Percentiles rank a stretch among this genome's conserved stretches.
These are phyloP conservation scores for Moricandia moricandioides DNA, from an alignment of 345 rosid genomes.

Conservation along the genomic window DNA sequence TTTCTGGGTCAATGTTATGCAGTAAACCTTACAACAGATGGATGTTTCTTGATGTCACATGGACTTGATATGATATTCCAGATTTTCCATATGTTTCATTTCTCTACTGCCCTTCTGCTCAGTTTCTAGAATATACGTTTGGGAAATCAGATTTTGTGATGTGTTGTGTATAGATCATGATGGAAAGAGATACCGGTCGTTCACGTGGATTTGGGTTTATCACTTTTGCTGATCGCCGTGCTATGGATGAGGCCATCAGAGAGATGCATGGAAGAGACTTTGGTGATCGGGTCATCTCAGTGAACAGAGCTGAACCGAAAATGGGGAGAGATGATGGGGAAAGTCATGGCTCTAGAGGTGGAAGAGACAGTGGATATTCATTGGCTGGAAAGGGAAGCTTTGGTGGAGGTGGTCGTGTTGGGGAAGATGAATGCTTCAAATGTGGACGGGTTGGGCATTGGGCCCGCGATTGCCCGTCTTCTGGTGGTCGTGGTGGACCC, in stretches of 20 bases:
- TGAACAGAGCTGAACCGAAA: slow-evolving; percentile 96
- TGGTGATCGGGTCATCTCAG: slow-evolving; percentile 86
- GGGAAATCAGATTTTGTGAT: slow-evolving; percentile 40
- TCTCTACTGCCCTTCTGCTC: slow-evolving; percentile 24
- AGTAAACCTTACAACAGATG: slow-evolving; percentile 23
- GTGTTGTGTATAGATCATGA: slow-evolving; percentile 69
- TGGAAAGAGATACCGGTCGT: slow-evolving; percentile 95
- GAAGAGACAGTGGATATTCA: slow-evolving; percentile 65
- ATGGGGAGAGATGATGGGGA: slow-evolving; percentile 72
- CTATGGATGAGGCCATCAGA: slow-evolving; percentile 93
- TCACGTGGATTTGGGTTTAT: slow-evolving; percentile 98
- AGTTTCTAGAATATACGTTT: slow-evolving; percentile 30
- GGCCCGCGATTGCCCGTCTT: slow-evolving; percentile 97
- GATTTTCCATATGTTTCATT: slow-evolving; percentile 26
- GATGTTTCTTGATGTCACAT: slow-evolving; percentile 20
- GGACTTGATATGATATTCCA: slow-evolving; percentile 26
- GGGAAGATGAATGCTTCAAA: slow-evolving; percentile 90
- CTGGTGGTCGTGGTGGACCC: slow-evolving; percentile 73
- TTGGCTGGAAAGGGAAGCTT: slow-evolving; percentile 32
- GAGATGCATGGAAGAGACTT: slow-evolving; percentile 96
- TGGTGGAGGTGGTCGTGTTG: slow-evolving; percentile 64
- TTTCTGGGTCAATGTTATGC: slow-evolving; percentile 24
- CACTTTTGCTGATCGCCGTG: slow-evolving; percentile 85
- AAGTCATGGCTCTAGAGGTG: slow-evolving; percentile 70
- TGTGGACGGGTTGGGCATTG: slow-evolving; percentile 95